phyloP scores from a whole-genome alignment of 306 rosid genomes.

The Chamaecrista fasciculata region DNA sequence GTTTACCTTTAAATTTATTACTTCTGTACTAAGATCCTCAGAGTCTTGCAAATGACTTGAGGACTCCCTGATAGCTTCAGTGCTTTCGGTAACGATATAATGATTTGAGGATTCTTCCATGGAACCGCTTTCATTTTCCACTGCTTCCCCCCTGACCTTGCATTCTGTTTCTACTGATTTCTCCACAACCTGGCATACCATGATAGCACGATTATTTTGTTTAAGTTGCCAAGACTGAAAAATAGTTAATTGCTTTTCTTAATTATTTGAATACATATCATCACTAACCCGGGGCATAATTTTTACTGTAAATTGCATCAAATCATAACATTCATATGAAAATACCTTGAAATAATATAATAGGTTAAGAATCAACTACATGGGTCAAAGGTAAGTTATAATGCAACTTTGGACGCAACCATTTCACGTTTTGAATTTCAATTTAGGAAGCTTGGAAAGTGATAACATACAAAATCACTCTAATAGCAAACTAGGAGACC shows the following conservation, averaged over 20 bases:
- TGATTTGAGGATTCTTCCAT: constrained; percentile 38
- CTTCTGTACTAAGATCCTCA: constrained; percentile 53
- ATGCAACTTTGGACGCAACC: neutral
- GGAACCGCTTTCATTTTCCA: constrained; percentile 41
- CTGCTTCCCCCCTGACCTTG: constrained; percentile 37
- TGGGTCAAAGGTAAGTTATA: neutral
- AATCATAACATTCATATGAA: too few species aligned
- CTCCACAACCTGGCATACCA: constrained; percentile 40
- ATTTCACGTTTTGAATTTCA: neutral
- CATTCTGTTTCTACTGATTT: constrained; percentile 31
- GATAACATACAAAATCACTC: neutral
- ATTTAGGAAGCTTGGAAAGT: neutral
- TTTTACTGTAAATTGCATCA: too few species aligned
- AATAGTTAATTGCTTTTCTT: too few species aligned
- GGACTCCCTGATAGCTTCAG: constrained; percentile 38
- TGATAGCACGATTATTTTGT: constrained; percentile 38
- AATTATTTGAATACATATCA: too few species aligned
- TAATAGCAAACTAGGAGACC: neutral
- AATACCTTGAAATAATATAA: too few species aligned
- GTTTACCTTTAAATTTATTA: constrained; percentile 61
- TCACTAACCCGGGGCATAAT: too few species aligned
- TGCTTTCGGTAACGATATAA: constrained; percentile 35
- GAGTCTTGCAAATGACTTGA: constrained; percentile 40
- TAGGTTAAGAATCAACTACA: too few species aligned
- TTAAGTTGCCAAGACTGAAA: constrained; percentile 29